Percentiles rank a stretch among this genome's conserved stretches.
Evolutionary conservation across 2,329 filamentous ascomycete species (phyloP).

Genomic region (Penicillium sp.): DNA sequence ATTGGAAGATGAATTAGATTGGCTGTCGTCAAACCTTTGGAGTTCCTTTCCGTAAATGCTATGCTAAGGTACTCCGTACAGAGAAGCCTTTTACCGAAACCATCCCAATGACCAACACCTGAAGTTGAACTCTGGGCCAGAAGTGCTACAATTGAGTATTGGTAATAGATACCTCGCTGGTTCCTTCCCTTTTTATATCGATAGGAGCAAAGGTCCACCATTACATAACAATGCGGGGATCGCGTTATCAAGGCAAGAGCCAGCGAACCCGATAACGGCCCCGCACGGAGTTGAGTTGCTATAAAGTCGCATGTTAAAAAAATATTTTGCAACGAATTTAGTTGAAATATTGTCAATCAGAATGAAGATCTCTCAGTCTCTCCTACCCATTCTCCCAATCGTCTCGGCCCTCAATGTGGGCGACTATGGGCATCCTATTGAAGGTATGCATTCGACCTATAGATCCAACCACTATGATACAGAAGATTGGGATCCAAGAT

Average conservation of each 20-base stretch:
- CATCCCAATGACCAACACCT: neutral
- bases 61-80: too few species aligned
- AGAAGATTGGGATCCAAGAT: neutral
- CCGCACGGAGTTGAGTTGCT: neutral
- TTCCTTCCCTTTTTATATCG: too few species aligned
- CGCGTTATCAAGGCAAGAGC: neutral
- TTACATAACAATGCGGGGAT: neutral
- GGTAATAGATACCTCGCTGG: neutral
- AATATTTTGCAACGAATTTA: neutral
- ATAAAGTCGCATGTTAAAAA: neutral
- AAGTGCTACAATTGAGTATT: neutral
- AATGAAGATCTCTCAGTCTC: neutral
- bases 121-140: neutral
- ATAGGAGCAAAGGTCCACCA: neutral
- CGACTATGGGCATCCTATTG: constrained; percentile 23
- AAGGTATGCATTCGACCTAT: constrained; percentile 8
- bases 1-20: too few species aligned
- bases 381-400: neutral
- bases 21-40: too few species aligned
- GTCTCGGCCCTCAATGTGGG: constrained; percentile 18
- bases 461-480: neutral
- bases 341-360: neutral
- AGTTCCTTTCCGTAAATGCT: too few species aligned
- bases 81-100: too few species aligned
- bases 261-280: neutral